phyloP scores from a whole-genome alignment of 768 basidiomycete species.

The Lanmaoa rubissima region DNA sequence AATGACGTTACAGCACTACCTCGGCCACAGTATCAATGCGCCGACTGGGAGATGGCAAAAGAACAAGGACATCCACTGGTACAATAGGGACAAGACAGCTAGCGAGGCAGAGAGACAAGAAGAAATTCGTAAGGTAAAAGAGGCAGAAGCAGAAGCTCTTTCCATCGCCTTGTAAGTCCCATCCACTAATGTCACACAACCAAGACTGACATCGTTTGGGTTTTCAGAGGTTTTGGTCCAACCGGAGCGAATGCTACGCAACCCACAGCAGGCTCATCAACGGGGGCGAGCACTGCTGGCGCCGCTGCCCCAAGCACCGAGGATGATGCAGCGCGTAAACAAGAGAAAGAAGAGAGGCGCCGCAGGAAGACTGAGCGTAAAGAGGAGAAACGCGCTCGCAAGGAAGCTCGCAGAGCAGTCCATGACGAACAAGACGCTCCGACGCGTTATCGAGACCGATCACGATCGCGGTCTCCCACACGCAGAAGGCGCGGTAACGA shows the following conservation, averaged over 20 bases:
- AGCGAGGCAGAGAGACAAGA: slow-evolving; percentile 52
- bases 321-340: slow-evolving; percentile 32
- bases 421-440: slow-evolving; percentile 32
- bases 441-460: slow-evolving; percentile 25
- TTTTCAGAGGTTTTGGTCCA: slow-evolving; percentile 70
- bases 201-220: slow-evolving; percentile 8
- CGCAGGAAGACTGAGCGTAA: slow-evolving; percentile 53
- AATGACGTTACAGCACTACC: slow-evolving; percentile 66
- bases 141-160: slow-evolving; percentile 86
- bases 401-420: slow-evolving; percentile 45
- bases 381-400: slow-evolving; percentile 57
- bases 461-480: slow-evolving; percentile 38
- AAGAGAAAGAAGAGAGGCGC: slow-evolving; percentile 50
- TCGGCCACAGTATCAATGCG: slow-evolving; percentile 93
- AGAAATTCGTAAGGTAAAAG: slow-evolving; percentile 81
- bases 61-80: slow-evolving; percentile 97
- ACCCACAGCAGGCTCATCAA: slow-evolving; percentile 19
- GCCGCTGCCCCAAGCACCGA: slow-evolving; percentile 19
- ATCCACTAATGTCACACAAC: neutral
- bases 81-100: slow-evolving; percentile 58
- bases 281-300: slow-evolving; percentile 13
- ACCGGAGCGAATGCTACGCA: slow-evolving; percentile 37
- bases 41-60: slow-evolving; percentile 97
- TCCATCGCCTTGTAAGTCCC: slow-evolving; percentile 69
- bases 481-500: slow-evolving; percentile 15